Conservation (phyloP, 768 basidiomycete species). For the Xerocomellus chrysenteron region DNA sequence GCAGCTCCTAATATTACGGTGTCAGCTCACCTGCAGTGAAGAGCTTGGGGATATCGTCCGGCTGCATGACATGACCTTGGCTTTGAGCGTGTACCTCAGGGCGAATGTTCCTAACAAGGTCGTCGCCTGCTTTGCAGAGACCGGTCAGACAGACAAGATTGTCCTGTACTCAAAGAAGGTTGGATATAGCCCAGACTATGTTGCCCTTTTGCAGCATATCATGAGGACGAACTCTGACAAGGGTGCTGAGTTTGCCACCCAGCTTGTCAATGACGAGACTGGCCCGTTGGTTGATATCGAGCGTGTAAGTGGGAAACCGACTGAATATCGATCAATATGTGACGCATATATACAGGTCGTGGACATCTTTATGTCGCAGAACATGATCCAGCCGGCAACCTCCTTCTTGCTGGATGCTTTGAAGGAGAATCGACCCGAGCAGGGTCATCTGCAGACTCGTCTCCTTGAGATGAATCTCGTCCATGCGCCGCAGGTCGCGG, state of each 20-base stretch:
- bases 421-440: slow-evolving; percentile 98
- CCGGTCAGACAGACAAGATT: slow-evolving; percentile 98
- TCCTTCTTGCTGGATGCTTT: slow-evolving; percentile 96
- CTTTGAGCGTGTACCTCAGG: slow-evolving; percentile 94
- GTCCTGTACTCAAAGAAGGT: slow-evolving; percentile 97
- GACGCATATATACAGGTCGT: slow-evolving; percentile 59
- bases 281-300: slow-evolving; percentile 94
- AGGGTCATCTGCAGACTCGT: slow-evolving; percentile 93
- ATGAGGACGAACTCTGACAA: slow-evolving; percentile 97
- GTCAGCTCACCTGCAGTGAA: slow-evolving; percentile 93
- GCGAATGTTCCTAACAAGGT: slow-evolving; percentile 99
- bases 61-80: slow-evolving; percentile 92
- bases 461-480: slow-evolving; percentile 97
- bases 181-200: slow-evolving; percentile 89
- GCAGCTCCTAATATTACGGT: slow-evolving; percentile 11
- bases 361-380: slow-evolving; percentile 99
- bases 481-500: slow-evolving; percentile 97
- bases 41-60: slow-evolving; percentile 98
- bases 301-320: slow-evolving; percentile 49
- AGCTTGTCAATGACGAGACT: slow-evolving; percentile 88
- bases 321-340: not conserved
- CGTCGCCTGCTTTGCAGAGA: slow-evolving; percentile 98
- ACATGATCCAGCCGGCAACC: slow-evolving; percentile 99
- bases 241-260: slow-evolving; percentile 95
- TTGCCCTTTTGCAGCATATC: slow-evolving; percentile 88